Evolutionary conservation across 768 basidiomycete species (phyloP).

Genomic region (Pleurotus eryngii): DNA sequence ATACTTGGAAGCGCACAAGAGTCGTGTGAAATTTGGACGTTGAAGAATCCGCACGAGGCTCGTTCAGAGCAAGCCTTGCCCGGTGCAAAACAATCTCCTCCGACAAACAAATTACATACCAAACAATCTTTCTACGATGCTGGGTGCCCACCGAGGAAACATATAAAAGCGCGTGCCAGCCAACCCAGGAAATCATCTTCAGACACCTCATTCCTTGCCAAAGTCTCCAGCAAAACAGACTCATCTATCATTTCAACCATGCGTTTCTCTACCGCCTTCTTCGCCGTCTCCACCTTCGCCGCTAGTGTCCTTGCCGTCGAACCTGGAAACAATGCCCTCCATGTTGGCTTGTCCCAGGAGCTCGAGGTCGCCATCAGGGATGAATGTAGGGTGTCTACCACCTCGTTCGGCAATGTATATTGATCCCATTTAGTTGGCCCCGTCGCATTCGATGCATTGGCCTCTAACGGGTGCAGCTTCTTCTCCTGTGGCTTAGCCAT

Average conservation of each 20-base stretch:
- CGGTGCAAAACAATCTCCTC: too few relatives aligned
- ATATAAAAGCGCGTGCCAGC: too few relatives aligned
- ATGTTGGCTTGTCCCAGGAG: background rate
- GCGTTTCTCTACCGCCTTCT: background rate
- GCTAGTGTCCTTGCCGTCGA: background rate
- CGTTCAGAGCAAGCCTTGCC: too few relatives aligned
- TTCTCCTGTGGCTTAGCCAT: background rate
- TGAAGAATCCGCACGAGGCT: too few relatives aligned
- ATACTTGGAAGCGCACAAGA: too few relatives aligned
- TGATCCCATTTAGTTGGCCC: background rate
- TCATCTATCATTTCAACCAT: background rate
- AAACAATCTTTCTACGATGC: too few relatives aligned
- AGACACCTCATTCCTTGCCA: too few relatives aligned
- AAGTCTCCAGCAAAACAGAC: too few relatives aligned
- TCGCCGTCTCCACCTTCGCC: background rate
- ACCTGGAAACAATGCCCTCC: background rate
- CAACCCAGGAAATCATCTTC: too few relatives aligned
- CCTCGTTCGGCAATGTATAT: background rate
- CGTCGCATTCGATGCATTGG: background rate
- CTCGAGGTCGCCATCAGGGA: background rate
- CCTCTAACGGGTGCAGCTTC: background rate
- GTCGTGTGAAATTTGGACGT: too few relatives aligned
- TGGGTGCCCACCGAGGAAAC: too few relatives aligned
- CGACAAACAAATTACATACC: too few relatives aligned
- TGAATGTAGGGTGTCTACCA: background rate